phyloP scores from a whole-genome alignment of 768 basidiomycete genomes.

The Pluteus cervinus region DNA sequence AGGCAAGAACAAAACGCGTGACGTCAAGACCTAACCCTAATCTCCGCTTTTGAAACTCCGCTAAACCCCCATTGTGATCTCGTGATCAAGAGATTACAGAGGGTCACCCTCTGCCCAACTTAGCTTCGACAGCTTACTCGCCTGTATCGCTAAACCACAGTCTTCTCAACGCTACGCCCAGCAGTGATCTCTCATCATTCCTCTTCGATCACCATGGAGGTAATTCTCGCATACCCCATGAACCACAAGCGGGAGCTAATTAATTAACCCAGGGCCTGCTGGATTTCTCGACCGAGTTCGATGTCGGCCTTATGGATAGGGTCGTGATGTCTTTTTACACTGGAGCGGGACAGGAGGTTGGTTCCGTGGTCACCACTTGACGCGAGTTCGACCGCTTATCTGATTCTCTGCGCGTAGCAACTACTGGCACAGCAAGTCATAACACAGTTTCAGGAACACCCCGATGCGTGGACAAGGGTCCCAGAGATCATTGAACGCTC shows the following conservation, averaged over 20 bases:
- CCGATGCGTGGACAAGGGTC: slow-evolving; percentile 96
- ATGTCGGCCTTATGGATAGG: slow-evolving; percentile 88
- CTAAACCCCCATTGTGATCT: slow-evolving; percentile 18
- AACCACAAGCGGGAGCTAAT: too few relatives aligned
- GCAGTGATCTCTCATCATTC: slow-evolving; percentile 1
- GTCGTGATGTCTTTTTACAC: slow-evolving; percentile 92
- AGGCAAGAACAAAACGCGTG: too few relatives aligned
- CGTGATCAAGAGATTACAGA: slow-evolving; percentile 15
- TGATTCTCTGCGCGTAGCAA: slow-evolving; percentile 55
- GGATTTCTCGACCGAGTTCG: slow-evolving; percentile 92
- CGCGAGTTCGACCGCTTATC: slow-evolving; percentile 9
- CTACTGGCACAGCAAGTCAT: slow-evolving; percentile 90
- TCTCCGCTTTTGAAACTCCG: slow-evolving; percentile 12
- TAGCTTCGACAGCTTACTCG: slow-evolving; percentile 15
- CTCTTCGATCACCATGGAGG: slow-evolving; percentile 1
- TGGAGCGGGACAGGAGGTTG: slow-evolving; percentile 76
- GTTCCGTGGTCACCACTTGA: slow-evolving; percentile 13
- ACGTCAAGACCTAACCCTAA: slow-evolving; percentile 1
- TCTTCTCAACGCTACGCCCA: background rate
- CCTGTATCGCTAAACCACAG: slow-evolving; percentile 15
- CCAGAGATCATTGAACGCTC: slow-evolving; percentile 89
- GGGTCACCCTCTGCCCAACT: slow-evolving; percentile 42
- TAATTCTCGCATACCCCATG: too few relatives aligned
- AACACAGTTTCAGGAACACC: slow-evolving; percentile 94
- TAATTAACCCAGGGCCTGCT: slow-evolving; percentile 89